A percentile compares a stretch with the other conserved stretches of the same genome.
Evolutionary conservation across 108 stramenopile genomes (phyloP).

Genomic region (Stephanodiscus minutulus): DNA sequence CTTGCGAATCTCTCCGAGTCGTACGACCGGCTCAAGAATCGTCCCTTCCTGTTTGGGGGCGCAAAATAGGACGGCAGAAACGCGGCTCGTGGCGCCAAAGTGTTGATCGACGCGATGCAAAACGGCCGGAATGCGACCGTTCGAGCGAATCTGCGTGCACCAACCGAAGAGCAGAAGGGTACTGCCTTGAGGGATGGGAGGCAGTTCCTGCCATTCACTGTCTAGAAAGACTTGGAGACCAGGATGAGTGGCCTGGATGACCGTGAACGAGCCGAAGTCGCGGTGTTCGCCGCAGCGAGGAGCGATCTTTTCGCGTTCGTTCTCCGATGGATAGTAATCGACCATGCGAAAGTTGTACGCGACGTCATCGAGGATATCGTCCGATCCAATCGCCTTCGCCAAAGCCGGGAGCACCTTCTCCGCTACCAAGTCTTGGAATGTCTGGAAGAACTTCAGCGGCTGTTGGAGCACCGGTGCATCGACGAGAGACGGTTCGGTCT

Average conservation of each 20-base stretch:
- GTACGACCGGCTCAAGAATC: constrained; percentile 28
- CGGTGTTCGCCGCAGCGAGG: constrained; percentile 43
- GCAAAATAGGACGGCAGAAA: constrained; percentile 34
- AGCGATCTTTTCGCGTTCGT: neutral
- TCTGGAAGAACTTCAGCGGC: constrained; percentile 10
- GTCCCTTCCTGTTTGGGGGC: constrained; percentile 34
- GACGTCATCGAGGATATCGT: constrained; percentile 24
- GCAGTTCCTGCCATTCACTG: constrained; percentile 18
- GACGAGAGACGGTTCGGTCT: constrained; percentile 20
- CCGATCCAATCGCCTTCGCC: constrained; percentile 21
- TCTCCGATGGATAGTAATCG: constrained; percentile 26
- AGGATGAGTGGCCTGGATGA: constrained; percentile 19
- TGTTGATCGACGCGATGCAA: constrained; percentile 20
- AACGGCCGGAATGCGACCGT: constrained; percentile 35
- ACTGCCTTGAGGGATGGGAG: constrained; percentile 2
- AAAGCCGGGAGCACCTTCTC: constrained; percentile 26
- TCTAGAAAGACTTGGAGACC: constrained; percentile 21
- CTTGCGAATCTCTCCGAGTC: constrained; percentile 13
- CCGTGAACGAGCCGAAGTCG: constrained; percentile 38
- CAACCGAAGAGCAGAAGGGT: constrained; percentile 32
- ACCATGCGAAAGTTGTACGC: constrained; percentile 47
- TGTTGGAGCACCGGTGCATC: constrained; percentile 9
- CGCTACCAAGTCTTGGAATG: neutral
- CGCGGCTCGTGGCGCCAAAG: constrained; percentile 2
- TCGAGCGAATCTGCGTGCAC: constrained; percentile 40